Conservation (phyloP, 805 yeast genomes). For the Metschnikowia bowlesiae region DNA sequence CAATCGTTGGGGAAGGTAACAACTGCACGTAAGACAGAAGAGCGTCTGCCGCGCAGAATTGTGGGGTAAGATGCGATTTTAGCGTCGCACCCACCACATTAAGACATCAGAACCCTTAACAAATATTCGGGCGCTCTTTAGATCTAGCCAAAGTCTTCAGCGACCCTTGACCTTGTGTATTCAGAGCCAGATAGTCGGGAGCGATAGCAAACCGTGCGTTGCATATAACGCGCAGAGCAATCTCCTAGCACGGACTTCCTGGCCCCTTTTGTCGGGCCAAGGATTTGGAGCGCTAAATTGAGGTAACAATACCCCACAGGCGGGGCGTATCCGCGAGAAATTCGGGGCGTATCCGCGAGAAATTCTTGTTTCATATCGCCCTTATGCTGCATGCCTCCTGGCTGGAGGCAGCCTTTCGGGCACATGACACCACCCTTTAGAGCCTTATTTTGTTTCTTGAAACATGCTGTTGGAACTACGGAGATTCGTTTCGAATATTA, state of each 20-base stretch:
- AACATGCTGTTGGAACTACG: background rate
- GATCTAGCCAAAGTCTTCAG: background rate
- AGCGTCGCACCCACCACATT: background rate
- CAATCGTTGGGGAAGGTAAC: background rate
- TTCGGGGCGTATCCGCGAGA: background rate
- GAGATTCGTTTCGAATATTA: background rate
- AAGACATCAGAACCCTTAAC: background rate
- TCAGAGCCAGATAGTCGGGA: background rate
- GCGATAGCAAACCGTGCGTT: background rate
- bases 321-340: background rate
- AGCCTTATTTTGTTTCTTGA: background rate
- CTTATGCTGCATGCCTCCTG: background rate
- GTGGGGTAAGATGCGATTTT: background rate
- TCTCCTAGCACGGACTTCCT: slow-evolving; percentile 1
- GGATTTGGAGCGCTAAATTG: background rate
- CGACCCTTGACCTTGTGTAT: background rate
- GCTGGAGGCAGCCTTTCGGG: background rate
- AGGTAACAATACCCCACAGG: background rate
- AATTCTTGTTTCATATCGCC: background rate
- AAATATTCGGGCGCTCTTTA: too few relatives aligned
- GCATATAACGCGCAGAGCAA: background rate
- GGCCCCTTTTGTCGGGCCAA: background rate
- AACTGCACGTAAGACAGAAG: background rate
- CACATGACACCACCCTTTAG: background rate
- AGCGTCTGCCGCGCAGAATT: background rate